Evolutionary conservation across 441 rosid genomes (phyloP).

Genomic region (Mallotus japonicus): DNA sequence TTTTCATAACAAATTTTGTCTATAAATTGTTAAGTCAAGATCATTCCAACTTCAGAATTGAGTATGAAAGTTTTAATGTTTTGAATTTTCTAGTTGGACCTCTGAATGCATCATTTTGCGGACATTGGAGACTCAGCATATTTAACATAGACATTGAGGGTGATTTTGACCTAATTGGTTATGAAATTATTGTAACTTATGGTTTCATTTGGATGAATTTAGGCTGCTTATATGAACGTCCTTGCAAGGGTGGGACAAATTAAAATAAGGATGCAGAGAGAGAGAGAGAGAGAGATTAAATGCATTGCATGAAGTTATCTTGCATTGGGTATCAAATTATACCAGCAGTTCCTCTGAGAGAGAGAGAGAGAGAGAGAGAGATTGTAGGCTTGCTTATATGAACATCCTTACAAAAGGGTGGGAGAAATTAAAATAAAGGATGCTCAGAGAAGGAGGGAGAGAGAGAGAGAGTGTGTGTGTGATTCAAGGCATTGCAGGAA

Average conservation of each 20-base stretch:
- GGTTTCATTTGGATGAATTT: background rate
- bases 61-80: background rate
- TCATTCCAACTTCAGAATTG: background rate
- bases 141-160: background rate
- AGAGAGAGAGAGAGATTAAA: no score
- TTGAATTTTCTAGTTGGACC: background rate
- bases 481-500: no score
- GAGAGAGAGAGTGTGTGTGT: no score
- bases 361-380: no score
- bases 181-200: background rate
- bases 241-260: background rate
- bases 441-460: no score
- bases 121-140: background rate
- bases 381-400: no score
- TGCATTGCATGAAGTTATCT: no score
- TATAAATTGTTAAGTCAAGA: background rate
- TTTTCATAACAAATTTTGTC: background rate
- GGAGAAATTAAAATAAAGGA: background rate
- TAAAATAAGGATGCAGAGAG: no score
- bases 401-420: background rate
- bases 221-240: background rate
- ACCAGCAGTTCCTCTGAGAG: no score
- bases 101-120: background rate
- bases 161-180: background rate
- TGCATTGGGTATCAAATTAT: no score